Evolutionary conservation across 2,329 filamentous ascomycete species (phyloP).

Genomic region (Colletotrichum camelliae): DNA sequence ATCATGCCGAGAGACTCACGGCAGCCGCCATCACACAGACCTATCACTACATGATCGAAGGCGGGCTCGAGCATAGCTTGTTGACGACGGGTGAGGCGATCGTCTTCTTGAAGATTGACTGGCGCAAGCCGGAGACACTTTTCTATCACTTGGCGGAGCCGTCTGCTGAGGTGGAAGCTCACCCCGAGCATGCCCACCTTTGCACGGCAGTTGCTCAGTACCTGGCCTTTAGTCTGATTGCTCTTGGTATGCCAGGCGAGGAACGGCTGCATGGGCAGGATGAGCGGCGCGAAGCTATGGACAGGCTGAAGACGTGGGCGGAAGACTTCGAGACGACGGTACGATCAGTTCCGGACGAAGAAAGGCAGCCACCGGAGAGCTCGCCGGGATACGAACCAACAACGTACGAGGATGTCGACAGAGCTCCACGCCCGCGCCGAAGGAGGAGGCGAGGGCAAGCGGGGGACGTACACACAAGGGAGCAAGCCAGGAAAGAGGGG

Average conservation of each 20-base stretch:
- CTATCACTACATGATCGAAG: too few species aligned
- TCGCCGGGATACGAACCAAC: constrained; percentile 21
- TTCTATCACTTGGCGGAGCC: constrained; percentile 37
- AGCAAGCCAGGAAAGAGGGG: neutral
- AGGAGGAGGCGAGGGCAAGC: neutral
- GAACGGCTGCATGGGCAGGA: constrained; percentile 22
- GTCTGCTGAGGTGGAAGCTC: constrained; percentile 25
- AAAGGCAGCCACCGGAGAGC: constrained; percentile 18
- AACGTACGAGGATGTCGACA: constrained; percentile 24
- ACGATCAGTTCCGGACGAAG: constrained; percentile 23
- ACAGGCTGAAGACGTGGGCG: constrained; percentile 22
- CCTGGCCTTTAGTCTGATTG: constrained; percentile 34
- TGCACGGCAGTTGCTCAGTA: constrained; percentile 34
- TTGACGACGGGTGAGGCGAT: too few species aligned
- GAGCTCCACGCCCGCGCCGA: constrained; percentile 14
- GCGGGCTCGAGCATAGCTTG: too few species aligned
- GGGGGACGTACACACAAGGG: neutral
- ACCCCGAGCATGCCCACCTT: constrained; percentile 22
- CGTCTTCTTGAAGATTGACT: too few species aligned
- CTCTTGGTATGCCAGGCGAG: constrained; percentile 23
- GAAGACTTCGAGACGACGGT: constrained; percentile 30
- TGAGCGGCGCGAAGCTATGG: constrained; percentile 18
- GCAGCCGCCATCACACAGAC: too few species aligned
- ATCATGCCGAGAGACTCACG: too few species aligned
- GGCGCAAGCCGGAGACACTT: too few species aligned